Evolutionary conservation across 2,329 filamentous ascomycete genomes (phyloP).

Genomic region (Didymella exigua): DNA sequence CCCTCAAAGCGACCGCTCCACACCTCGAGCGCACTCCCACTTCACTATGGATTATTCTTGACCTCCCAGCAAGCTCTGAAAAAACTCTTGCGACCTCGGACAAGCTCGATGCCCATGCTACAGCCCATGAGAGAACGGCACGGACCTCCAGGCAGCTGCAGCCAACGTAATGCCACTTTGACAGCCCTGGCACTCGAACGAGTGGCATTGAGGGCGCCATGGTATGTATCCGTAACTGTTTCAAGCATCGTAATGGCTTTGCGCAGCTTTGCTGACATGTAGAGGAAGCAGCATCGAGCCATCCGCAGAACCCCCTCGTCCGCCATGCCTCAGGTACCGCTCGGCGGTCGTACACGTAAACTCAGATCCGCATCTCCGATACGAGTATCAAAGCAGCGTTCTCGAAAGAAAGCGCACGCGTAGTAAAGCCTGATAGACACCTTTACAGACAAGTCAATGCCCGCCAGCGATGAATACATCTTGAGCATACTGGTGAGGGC

Average conservation of each 20-base stretch:
- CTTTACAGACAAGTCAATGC: background rate
- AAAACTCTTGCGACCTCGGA: background rate
- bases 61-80: background rate
- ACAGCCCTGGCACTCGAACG: background rate
- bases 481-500: background rate
- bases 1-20: background rate
- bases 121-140: background rate
- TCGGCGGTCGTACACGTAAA: background rate
- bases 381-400: background rate
- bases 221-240: background rate
- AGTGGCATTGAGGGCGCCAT: background rate
- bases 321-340: background rate
- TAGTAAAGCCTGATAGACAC: background rate
- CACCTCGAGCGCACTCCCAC: background rate
- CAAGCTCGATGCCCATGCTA: background rate
- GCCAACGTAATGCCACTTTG: background rate
- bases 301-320: too few species aligned
- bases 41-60: background rate
- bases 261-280: background rate
- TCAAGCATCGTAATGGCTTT: background rate
- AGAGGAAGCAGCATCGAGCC: background rate
- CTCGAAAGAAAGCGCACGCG: background rate
- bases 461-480: background rate
- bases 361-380: background rate
- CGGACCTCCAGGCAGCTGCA: conserved; percentile 1